These are phyloP conservation scores for Vigna nakashimae DNA, from an alignment of 306 rosid genomes.

Conservation along the genomic window DNA sequence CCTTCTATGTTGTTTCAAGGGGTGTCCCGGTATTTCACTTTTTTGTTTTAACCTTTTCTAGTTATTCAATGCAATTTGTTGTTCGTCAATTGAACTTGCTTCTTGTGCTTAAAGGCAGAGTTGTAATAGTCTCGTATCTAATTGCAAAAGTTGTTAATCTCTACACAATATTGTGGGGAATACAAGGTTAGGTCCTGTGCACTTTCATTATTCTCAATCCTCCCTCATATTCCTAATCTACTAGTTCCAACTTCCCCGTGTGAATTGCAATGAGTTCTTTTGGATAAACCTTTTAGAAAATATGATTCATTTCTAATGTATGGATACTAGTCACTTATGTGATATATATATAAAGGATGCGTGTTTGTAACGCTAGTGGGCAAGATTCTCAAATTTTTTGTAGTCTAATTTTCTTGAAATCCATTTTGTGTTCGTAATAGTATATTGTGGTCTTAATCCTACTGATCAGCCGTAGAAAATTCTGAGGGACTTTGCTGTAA, in stretches of 20 bases:
- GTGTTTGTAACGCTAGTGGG: conserved; percentile 13
- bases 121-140: background rate
- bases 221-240: conserved; percentile 13
- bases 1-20: background rate
- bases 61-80: conserved; percentile 33
- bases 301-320: background rate
- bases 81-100: conserved; percentile 9
- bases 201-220: background rate
- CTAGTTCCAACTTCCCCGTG: background rate
- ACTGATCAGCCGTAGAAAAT: conserved; percentile 13
- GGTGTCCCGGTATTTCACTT: background rate
- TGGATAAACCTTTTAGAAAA: background rate
- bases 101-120: background rate
- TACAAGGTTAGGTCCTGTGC: background rate
- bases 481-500: background rate
- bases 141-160: background rate
- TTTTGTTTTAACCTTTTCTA: background rate
- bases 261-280: conserved; percentile 1
- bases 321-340: conserved; percentile 4
- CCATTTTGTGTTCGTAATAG: background rate
- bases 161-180: background rate
- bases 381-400: conserved; percentile 7
- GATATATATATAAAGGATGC: background rate
- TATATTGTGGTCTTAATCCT: background rate
- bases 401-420: conserved; percentile 6